Base-by-base conservation (phyloP, 2,329 filamentous ascomycete genomes). In the Phialophora macrospora region DNA sequence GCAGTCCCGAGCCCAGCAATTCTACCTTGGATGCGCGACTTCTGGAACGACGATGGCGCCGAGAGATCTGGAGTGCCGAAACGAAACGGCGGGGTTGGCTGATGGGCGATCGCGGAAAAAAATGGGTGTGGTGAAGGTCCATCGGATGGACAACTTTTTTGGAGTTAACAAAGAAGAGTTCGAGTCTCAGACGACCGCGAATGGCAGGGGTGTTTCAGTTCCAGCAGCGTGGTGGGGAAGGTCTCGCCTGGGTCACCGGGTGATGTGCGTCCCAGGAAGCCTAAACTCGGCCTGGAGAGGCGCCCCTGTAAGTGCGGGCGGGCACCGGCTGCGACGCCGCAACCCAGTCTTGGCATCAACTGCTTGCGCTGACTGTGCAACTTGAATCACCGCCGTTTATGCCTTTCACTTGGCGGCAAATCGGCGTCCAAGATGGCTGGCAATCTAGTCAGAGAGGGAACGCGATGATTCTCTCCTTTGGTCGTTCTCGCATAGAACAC, bases 331-430 rank as follows among this genome's bases (percentile, higher is more conserved):
- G 28, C 14, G 26, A 59, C 56, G 28, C 48, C 44, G 58, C 58
- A 28, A 38, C 48, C 48, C 52, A 52, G 30, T 60, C 58, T 60
- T 60, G 58, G 58, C 58, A 41, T 52, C 46, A 52, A 41, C 24
- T 34, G 24, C 24, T 28, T 52, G 48, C 41, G 22, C 46, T 44
- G 6, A n/a, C 22, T 20, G 56, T 59, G 38, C 44, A 54, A 51
- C 46, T 14, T 41, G 58, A 52, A 60, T 60, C 46, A 60, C 57
- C 32, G 38, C 38, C 17, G 38, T 44, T 44, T n/a, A n/a, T 44
- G 22, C n/a, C n/a, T 51, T 22, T 51, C 48, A 51, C 48, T 26
- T 26, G 48, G 48, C 48, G 48, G 20, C 9, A 28, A 17, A 26
- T 28, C 52, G n/a, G 52, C 14, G 52, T 30, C 28, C n/a, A 32